phyloP scores from a whole-genome alignment of 1,284 basidiomycete genomes.

The Pseudomicrostroma phylloplanum region DNA sequence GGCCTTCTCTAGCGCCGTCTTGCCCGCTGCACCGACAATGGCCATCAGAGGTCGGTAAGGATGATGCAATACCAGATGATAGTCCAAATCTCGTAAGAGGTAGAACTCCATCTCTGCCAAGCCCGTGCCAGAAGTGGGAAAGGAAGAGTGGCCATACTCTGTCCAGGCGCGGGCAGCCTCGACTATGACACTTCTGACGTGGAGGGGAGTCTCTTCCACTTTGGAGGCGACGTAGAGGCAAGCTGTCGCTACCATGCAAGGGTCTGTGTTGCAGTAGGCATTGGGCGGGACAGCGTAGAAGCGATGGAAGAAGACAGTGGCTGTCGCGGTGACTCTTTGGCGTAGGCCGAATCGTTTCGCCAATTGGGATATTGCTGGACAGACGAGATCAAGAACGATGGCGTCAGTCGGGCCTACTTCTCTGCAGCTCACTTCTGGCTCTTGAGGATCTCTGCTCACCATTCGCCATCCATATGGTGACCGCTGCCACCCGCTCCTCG shows the following conservation, averaged over 20 bases:
- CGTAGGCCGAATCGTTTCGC: slow-evolving; percentile 75
- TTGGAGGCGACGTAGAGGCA: slow-evolving; percentile 95
- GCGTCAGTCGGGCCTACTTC: not conserved
- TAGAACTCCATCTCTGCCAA: slow-evolving; percentile 68
- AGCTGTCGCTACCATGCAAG: slow-evolving; percentile 81
- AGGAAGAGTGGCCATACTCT: slow-evolving; percentile 56
- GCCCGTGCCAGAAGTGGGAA: not conserved
- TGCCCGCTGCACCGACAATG: slow-evolving; percentile 59
- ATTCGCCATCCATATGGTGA: slow-evolving; percentile 42
- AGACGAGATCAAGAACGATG: not conserved
- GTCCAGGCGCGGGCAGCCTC: slow-evolving; percentile 72
- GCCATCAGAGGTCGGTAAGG: slow-evolving; percentile 80
- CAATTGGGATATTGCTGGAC: slow-evolving; percentile 66
- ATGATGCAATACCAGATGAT: slow-evolving; percentile 86
- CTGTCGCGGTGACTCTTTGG: slow-evolving; percentile 85
- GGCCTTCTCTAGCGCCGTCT: slow-evolving; percentile 1
- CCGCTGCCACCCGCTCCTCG: slow-evolving; percentile 29
- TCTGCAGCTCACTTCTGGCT: not conserved
- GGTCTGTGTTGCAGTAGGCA: slow-evolving; percentile 81
- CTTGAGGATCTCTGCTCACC: slow-evolving; percentile 19
- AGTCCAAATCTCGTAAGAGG: slow-evolving; percentile 89
- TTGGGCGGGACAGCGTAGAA: slow-evolving; percentile 65
- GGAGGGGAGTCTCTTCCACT: slow-evolving; percentile 88
- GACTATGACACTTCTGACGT: slow-evolving; percentile 84
- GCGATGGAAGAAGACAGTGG: slow-evolving; percentile 83